Conservation (phyloP, 2,329 filamentous ascomycete genomes). For the Pseudogymnoascus sp. region DNA sequence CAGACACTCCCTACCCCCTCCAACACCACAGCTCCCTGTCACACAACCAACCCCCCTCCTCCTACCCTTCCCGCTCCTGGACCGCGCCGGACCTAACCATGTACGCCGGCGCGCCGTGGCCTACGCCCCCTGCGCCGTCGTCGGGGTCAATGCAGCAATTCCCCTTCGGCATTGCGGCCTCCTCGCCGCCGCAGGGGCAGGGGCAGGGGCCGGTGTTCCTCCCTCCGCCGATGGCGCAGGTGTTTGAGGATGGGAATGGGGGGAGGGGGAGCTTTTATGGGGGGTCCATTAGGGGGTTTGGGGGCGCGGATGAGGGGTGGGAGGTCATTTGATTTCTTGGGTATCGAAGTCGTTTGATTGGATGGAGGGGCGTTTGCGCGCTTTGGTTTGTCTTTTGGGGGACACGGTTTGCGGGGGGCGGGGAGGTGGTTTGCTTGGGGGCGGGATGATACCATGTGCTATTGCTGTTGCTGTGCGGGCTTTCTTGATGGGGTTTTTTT, state of each 20-base stretch:
- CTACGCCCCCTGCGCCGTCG: neutral
- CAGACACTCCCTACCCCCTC: neutral
- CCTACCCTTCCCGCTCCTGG: neutral
- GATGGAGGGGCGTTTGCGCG: neutral
- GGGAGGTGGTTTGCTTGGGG: neutral
- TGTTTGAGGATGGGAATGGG: neutral
- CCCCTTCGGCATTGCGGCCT: neutral
- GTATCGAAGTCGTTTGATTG: neutral
- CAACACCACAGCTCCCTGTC: neutral
- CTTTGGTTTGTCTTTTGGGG: no score
- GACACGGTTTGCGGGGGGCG: no score
- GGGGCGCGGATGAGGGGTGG: neutral
- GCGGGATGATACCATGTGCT: neutral
- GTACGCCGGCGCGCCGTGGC: neutral
- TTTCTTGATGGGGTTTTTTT: neutral
- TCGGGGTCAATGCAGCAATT: neutral
- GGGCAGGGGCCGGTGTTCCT: neutral
- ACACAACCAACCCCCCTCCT: neutral
- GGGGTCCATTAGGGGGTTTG: neutral
- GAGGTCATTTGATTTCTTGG: neutral
- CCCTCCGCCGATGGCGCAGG: neutral
- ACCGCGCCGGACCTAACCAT: neutral
- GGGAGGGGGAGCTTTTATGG: neutral
- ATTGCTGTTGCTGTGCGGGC: neutral
- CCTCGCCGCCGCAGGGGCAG: neutral